Conservation (phyloP, 2,329 filamentous ascomycete genomes). For the Aphanoascus verrucosus region DNA sequence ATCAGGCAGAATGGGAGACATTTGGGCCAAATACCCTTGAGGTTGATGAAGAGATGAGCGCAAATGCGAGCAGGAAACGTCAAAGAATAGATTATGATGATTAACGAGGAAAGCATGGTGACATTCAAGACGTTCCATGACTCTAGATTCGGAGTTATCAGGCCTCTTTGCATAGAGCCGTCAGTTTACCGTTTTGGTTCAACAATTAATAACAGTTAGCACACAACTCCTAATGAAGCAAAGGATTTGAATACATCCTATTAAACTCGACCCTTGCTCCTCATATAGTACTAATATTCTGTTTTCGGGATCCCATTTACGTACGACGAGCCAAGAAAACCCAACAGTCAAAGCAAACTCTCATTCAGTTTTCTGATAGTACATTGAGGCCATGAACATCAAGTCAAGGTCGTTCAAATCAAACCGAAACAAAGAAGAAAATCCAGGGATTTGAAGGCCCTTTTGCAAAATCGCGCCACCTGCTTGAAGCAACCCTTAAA, state of each 20-base stretch:
- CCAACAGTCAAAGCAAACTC: neutral
- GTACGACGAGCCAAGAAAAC: too few species aligned
- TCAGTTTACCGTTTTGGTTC: too few species aligned
- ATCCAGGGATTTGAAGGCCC: neutral
- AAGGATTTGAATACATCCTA: too few species aligned
- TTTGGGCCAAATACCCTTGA: conserved; percentile 20
- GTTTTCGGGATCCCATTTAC: too few species aligned
- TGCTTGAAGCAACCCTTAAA: conserved; percentile 4
- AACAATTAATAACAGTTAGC: too few species aligned
- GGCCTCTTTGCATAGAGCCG: too few species aligned
- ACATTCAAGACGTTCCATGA: too few species aligned
- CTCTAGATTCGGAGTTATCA: too few species aligned
- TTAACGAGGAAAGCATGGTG: neutral
- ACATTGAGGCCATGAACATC: neutral
- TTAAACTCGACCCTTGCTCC: too few species aligned
- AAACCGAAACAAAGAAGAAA: neutral
- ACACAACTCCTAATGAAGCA: too few species aligned
- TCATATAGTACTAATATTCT: too few species aligned
- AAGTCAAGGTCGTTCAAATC: neutral
- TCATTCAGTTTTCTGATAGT: neutral
- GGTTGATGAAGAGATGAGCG: conserved; percentile 1
- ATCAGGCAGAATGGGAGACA: conserved; percentile 44
- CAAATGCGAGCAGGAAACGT: neutral
- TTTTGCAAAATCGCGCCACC: conserved; percentile 7
- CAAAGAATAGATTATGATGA: neutral